Base-by-base conservation (phyloP, 1,139 yeast genomes). In the Wickerhamomyces sp. region DNA sequence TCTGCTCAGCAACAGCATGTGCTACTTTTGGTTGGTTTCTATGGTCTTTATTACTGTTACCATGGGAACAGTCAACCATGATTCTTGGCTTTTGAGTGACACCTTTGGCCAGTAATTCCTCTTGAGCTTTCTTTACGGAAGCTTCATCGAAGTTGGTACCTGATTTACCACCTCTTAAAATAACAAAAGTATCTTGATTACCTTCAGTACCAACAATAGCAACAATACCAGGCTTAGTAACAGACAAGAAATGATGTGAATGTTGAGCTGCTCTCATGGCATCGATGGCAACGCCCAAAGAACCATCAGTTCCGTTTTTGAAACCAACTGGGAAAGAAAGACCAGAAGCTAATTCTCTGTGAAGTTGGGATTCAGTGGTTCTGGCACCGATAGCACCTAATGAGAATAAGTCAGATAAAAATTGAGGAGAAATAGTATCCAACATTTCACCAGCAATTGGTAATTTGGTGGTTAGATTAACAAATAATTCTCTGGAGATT, bases 371-470 rank as follows among this genome's bases (percentile, higher is more conserved):
- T 71, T 92, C 98, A 39, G 98, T 92, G 46, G 98, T 92, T 72
- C 98, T 81, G 40, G 98, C 98, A 59, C 98, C 98, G 67, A 92
- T 88, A 44, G 98, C 98, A 53, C 98, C 98, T 53, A 92, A 81
- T 31, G 96, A 85, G 54, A 92, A 76, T 52, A 89, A 73, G 64
- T 92, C 98, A 22, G 95, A 83, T 53, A 92, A 74, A 73, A 78
- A 92, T 73, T 92, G 98, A n/a, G 98, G 98, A 20, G 96, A 87
- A 49, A 90, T 90, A 47, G 97, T 92, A 64, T 92, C 98, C 64
- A 92, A 79, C 97, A 92, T 90, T 69, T 92, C 98, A 47, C 95
- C 87, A 28, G 96, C 97, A 63, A 92, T 89, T 34, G 97, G 97
- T 44, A 92, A 68, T 55, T 72, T 70, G 55, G 80, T 78, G 14